Evolutionary conservation across 108 stramenopile genomes (phyloP).

Genomic region (Cylindrotheca fusiformis): DNA sequence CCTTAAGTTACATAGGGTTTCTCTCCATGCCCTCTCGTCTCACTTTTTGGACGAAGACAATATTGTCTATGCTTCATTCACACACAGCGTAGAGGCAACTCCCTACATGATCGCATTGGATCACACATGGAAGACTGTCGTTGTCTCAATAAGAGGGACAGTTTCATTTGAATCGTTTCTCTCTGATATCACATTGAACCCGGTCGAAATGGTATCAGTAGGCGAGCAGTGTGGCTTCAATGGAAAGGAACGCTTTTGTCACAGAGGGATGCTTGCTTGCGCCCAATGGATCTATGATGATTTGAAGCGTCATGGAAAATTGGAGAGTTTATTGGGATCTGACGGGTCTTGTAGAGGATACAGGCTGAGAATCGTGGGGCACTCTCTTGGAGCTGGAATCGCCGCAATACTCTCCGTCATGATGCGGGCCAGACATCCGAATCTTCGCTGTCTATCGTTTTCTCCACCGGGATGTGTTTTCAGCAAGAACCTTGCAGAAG

Average conservation of each 20-base stretch:
- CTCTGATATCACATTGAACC: slow-evolving; percentile 70
- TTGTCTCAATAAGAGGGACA: slow-evolving; percentile 89
- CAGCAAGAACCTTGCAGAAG: slow-evolving; percentile 60
- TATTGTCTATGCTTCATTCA: slow-evolving; percentile 80
- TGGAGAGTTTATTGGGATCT: slow-evolving; percentile 40
- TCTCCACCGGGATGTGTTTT: slow-evolving; percentile 85
- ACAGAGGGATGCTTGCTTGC: slow-evolving; percentile 65
- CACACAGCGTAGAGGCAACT: slow-evolving; percentile 48
- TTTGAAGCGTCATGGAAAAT: slow-evolving; percentile 34
- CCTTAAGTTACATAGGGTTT: neutral
- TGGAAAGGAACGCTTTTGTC: slow-evolving; percentile 64
- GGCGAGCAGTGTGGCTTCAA: slow-evolving; percentile 77
- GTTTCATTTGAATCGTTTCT: slow-evolving; percentile 86
- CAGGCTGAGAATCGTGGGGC: slow-evolving; percentile 76
- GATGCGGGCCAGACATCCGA: slow-evolving; percentile 63
- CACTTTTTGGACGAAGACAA: slow-evolving; percentile 31
- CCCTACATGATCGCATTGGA: slow-evolving; percentile 90
- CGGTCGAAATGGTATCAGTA: slow-evolving; percentile 57
- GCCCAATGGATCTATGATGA: slow-evolving; percentile 74
- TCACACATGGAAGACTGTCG: slow-evolving; percentile 78
- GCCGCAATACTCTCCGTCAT: slow-evolving; percentile 81
- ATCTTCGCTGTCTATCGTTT: slow-evolving; percentile 74
- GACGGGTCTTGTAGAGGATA: slow-evolving; percentile 49
- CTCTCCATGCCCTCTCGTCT: neutral
- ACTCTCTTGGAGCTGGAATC: slow-evolving; percentile 88